Conservation (phyloP, 2,329 filamentous ascomycete genomes). For the Penicillium freii region DNA sequence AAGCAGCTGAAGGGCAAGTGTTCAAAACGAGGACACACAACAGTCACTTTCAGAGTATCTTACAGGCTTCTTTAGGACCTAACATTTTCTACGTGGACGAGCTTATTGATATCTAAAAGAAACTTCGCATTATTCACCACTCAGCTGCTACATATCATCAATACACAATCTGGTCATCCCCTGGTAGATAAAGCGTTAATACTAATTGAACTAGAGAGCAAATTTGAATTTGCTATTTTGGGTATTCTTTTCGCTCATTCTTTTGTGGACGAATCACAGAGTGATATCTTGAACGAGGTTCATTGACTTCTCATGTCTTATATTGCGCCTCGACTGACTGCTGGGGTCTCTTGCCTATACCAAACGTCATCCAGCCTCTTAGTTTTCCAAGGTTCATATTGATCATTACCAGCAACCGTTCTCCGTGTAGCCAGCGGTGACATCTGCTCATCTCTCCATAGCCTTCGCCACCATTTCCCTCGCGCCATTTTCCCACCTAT, state of each 20-base stretch:
- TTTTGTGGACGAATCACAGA: no score
- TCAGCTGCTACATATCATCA: neutral
- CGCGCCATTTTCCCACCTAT: constrained; percentile 11
- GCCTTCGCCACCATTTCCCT: neutral
- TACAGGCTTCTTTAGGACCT: neutral
- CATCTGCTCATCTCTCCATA: neutral
- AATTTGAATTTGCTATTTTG: neutral
- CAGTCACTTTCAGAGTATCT: neutral
- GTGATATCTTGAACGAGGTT: no score
- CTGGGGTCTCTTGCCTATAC: neutral
- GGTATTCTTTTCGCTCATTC: no score
- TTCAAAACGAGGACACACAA: no score
- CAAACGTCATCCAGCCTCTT: no score
- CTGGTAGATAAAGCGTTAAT: neutral
- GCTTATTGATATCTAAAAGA: neutral
- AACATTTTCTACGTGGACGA: neutral
- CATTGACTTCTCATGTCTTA: no score
- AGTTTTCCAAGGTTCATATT: no score
- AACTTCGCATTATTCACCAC: no score
- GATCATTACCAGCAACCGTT: neutral
- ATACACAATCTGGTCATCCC: neutral
- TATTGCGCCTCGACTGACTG: no score
- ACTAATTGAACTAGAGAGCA: neutral
- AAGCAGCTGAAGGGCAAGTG: constrained; percentile 2
- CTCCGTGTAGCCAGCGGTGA: neutral